Evolutionary conservation across 768 basidiomycete species (phyloP).

Genomic region (Suillus subalutaceus): DNA sequence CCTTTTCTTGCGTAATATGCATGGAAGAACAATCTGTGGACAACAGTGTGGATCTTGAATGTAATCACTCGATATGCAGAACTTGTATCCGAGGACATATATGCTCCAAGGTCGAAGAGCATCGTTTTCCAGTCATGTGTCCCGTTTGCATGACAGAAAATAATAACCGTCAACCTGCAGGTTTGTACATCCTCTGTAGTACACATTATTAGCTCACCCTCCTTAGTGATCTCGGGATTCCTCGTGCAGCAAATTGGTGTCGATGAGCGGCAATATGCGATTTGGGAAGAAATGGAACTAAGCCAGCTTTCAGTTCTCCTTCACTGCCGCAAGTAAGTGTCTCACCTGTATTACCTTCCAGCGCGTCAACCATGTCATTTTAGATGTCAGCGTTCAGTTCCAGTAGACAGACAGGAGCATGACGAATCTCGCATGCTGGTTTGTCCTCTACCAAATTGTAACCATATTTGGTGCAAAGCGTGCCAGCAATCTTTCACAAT

Average conservation of each 20-base stretch:
- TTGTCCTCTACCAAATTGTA: conserved; percentile 53
- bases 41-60: conserved; percentile 45
- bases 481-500: conserved; percentile 47
- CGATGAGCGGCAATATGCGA: conserved; percentile 40
- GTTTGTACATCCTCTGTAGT: conserved; percentile 26
- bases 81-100: conserved; percentile 50
- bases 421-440: conserved; percentile 40
- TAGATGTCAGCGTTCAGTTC: conserved; percentile 53
- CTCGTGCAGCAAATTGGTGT: conserved; percentile 51
- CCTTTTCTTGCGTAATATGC: conserved; percentile 62
- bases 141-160: conserved; percentile 51
- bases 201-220: not conserved
- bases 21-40: conserved; percentile 50
- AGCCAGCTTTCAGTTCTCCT: conserved; percentile 44
- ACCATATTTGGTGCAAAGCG: conserved; percentile 61
- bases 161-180: conserved; percentile 28
- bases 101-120: conserved; percentile 49
- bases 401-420: conserved; percentile 55
- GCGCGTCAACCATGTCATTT: not conserved
- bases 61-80: conserved; percentile 57
- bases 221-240: conserved; percentile 41
- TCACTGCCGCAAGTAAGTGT: conserved; percentile 53
- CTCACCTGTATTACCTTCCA: not conserved
- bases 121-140: conserved; percentile 62
- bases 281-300: conserved; percentile 52